Evolutionary conservation across 495 filamentous ascomycete genomes (phyloP), one percentile per base, ranked within the genome.

Genomic region (Clohesyomyces aquaticus): DNA sequence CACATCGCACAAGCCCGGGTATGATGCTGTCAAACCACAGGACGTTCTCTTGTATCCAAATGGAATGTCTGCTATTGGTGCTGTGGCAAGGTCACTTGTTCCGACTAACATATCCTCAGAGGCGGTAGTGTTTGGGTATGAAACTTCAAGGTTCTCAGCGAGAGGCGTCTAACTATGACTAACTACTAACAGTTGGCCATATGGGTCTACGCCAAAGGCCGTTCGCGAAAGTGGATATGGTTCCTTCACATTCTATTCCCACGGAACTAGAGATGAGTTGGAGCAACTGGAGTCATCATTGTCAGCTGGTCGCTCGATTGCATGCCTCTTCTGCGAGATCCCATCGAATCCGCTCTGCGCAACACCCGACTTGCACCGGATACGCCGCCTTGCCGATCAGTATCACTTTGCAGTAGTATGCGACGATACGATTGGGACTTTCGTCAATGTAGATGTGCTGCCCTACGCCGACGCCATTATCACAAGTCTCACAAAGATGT

Each of bases 401-500:
- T 73, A 74, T 55, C 48, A 55, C 23, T 70, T 71, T 29, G 26
- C 72, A 10, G 54, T 78, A 0, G 59, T 68, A 4, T 52, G 73
- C 41, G 76, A 78, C 53, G 75, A 78, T 18, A 78, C 76, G 1
- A 68, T 78, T 19, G 71, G 68, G 3, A 68, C 59, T 35, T 75
- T 75, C 50, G 56, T 47, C 50, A 78, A 78, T 49, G 59, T 78
- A 42, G 74, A 77, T 50, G 52, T 63, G 4, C 46, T 72, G 22
- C 61, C 68, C 14, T 68, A 68, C 0, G 77, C 74, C 0, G 82
- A 85, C 65, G 68, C 79, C 1, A 52, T 85, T 48, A 50, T 81
- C 4, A 77, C 79, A 1, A 77, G 74, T 32, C 70, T 83, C 8
- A 82, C 80, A 21, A 84, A 84, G 70, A 72, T 73, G 1, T 81